Evolutionary conservation across 2,329 filamentous ascomycete species (phyloP).

Genomic region (Metarhizium humberi): DNA sequence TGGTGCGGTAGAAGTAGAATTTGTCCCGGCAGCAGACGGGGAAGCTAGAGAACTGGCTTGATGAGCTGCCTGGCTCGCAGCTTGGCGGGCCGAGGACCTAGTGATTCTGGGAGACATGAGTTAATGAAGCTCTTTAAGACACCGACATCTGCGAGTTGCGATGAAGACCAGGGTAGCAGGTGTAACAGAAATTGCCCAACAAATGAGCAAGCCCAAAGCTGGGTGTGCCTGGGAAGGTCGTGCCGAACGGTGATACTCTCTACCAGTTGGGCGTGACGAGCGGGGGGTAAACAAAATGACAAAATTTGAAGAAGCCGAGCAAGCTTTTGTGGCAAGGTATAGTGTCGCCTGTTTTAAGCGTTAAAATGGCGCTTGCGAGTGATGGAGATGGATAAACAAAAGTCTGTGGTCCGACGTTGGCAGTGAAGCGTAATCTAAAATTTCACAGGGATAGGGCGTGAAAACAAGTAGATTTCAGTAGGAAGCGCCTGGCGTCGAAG

Average conservation of each 20-base stretch:
- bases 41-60: constrained; percentile 30
- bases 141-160: constrained; percentile 14
- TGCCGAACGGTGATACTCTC: not conserved
- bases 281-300: not conserved
- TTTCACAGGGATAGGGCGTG: not conserved
- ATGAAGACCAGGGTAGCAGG: constrained; percentile 18
- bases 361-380: not conserved
- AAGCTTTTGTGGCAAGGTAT: not conserved
- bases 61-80: constrained; percentile 53
- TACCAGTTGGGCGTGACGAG: not conserved
- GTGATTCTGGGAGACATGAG: constrained; percentile 97
- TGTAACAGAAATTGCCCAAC: not conserved
- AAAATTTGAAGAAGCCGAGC: not conserved
- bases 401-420: not conserved
- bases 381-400: not conserved
- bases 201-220: not conserved
- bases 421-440: not conserved
- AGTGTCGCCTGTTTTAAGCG: not conserved
- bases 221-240: not conserved
- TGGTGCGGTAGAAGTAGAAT: constrained; percentile 9
- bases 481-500: not conserved
- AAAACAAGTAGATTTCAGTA: not conserved
- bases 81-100: constrained; percentile 87
- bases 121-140: constrained; percentile 20
- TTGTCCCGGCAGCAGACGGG: constrained; percentile 18